A percentile compares a stretch with the other conserved stretches of the same genome.
phyloP scores from a whole-genome alignment of 1,284 basidiomycete species.

The Ganoderma multipileum region DNA sequence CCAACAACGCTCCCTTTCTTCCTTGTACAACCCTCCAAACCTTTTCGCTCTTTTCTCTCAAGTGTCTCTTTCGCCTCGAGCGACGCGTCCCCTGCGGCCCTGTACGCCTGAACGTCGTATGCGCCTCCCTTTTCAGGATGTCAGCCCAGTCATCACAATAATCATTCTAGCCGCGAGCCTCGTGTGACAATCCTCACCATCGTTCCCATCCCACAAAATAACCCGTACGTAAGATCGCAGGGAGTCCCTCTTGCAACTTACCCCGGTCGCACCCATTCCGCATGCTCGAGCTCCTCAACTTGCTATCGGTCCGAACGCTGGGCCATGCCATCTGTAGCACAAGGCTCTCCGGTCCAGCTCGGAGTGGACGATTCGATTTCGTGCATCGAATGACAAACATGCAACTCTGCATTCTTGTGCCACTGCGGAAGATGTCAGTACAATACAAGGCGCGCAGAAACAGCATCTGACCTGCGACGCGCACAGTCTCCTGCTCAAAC shows the following conservation, averaged over 20 bases:
- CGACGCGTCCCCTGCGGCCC: conserved; percentile 1
- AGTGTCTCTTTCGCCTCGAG: background rate
- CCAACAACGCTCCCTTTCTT: conserved; percentile 17
- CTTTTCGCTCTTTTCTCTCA: too few species aligned
- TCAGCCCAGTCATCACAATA: conserved; percentile 20
- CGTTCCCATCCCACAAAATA: conserved; percentile 18
- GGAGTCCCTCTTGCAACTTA: background rate
- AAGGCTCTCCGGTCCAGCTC: conserved; percentile 1
- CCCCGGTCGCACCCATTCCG: background rate
- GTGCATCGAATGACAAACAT: conserved; percentile 6
- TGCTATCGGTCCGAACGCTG: conserved; percentile 6
- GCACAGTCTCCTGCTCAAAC: background rate
- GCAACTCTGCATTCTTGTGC: conserved; percentile 9
- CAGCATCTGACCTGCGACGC: conserved; percentile 13
- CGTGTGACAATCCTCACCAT: conserved; percentile 17
- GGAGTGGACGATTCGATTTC: conserved; percentile 8
- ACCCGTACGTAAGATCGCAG: conserved; percentile 24
- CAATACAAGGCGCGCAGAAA: background rate
- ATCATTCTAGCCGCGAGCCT: conserved; percentile 23
- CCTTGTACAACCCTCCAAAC: conserved; percentile 1
- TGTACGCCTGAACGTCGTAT: background rate
- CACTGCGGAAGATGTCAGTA: conserved; percentile 1
- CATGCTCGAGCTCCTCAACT: conserved; percentile 1
- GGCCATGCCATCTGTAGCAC: background rate
- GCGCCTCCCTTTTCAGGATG: background rate